A percentile compares a stretch with the other conserved stretches of the same genome.
phyloP scores from a whole-genome alignment of 345 rosid genomes.

The Crucihimalaya himalaica region DNA sequence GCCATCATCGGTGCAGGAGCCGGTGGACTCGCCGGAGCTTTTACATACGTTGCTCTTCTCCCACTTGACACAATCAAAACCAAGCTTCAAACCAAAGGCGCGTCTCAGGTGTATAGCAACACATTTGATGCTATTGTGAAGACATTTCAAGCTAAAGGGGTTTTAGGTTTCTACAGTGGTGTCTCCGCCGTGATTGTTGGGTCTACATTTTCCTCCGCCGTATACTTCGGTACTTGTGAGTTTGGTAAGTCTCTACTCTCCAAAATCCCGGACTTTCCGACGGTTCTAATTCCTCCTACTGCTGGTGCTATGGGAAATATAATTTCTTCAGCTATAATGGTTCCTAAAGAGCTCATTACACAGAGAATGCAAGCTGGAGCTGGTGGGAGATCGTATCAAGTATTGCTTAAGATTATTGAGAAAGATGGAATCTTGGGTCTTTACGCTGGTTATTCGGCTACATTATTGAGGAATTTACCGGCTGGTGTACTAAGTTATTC shows the following conservation, averaged over 20 bases:
- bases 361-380: constrained; percentile 95
- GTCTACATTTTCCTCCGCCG: constrained; percentile 83
- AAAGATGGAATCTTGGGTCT: constrained; percentile 88
- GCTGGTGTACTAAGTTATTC: constrained; percentile 94
- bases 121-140: constrained; percentile 71
- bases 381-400: constrained; percentile 79
- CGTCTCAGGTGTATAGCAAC: constrained; percentile 63
- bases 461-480: constrained; percentile 82
- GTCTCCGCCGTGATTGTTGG: constrained; percentile 93
- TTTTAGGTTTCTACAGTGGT: constrained; percentile 86
- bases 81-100: constrained; percentile 89
- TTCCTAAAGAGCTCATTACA: constrained; percentile 86
- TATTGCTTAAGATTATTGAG: constrained; percentile 67
- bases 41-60: constrained; percentile 80
- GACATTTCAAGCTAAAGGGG: constrained; percentile 75
- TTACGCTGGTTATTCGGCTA: constrained; percentile 89
- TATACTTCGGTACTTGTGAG: constrained; percentile 94
- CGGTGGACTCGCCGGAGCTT: constrained; percentile 92
- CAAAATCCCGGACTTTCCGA: constrained; percentile 58
- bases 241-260: constrained; percentile 86
- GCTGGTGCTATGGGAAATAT: constrained; percentile 98
- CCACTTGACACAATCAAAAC: constrained; percentile 93
- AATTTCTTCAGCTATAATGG: constrained; percentile 92
- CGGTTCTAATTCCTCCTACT: constrained; percentile 83
- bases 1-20: constrained; percentile 83